A percentile compares a stretch with the other conserved stretches of the same genome.
phyloP scores from a whole-genome alignment of 495 filamentous ascomycete species.

The Podospora appendiculata region DNA sequence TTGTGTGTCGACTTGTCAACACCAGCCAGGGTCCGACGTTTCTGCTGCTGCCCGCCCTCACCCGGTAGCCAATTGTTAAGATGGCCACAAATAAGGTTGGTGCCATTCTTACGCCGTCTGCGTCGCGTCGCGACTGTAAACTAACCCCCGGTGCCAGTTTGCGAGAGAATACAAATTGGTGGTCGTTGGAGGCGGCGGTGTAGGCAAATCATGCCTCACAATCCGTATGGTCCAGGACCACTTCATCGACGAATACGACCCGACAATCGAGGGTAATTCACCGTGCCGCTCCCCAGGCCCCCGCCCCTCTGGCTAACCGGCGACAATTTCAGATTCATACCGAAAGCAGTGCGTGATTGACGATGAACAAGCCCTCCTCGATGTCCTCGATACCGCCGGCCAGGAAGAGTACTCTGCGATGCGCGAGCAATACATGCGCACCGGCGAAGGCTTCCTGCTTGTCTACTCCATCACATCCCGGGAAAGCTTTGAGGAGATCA shows the following conservation, averaged over 20 bases:
- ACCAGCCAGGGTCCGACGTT: no score
- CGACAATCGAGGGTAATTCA: conserved; percentile 87
- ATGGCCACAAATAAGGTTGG: no score
- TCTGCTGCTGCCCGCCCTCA: no score
- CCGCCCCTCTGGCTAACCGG: conserved; percentile 4
- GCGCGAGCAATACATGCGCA: conserved; percentile 99
- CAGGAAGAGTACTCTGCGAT: conserved; percentile 99
- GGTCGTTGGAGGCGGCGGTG: conserved; percentile 94
- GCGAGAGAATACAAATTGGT: conserved; percentile 98
- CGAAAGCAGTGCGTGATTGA: conserved; percentile 99
- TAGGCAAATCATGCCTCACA: conserved; percentile 98
- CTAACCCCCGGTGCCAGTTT: conserved; percentile 49
- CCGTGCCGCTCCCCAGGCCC: background rate
- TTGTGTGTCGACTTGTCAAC: no score
- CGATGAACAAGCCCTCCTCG: conserved; percentile 92
- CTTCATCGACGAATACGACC: conserved; percentile 99
- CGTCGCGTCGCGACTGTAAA: no score
- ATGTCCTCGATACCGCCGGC: conserved; percentile 95
- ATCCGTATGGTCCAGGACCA: conserved; percentile 98
- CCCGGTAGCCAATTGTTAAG: no score
- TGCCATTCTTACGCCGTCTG: no score
- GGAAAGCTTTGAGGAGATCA: conserved; percentile 96
- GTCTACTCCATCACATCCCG: conserved; percentile 97
- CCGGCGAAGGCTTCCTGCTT: conserved; percentile 93
- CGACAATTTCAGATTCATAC: conserved; percentile 70